Evolutionary conservation across 495 filamentous ascomycete species (phyloP).

Genomic region (Aspergillus leporis): DNA sequence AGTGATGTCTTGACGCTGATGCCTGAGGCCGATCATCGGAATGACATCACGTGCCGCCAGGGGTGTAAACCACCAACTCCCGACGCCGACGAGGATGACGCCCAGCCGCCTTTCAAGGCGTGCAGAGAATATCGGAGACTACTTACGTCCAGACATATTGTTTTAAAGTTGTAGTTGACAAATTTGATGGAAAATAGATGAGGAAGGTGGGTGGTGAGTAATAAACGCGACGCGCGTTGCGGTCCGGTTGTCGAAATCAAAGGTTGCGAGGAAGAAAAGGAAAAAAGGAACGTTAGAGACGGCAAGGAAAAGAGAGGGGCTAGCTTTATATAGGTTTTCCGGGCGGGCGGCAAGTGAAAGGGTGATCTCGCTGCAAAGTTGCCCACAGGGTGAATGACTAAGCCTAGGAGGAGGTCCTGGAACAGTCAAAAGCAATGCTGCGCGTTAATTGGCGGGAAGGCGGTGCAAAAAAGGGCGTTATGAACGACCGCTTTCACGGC

Average conservation of each 20-base stretch:
- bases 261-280: conserved; percentile 23
- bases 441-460: conserved; percentile 43
- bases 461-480: conserved; percentile 43
- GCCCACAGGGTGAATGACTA: conserved; percentile 30
- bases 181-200: conserved; percentile 33
- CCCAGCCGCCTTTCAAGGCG: conserved; percentile 7
- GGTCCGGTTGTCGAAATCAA: conserved; percentile 22
- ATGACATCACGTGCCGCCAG: conserved; percentile 20
- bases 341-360: conserved; percentile 28
- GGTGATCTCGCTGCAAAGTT: conserved; percentile 18
- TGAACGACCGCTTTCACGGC: conserved; percentile 44
- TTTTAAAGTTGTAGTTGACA: conserved; percentile 24
- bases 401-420: conserved; percentile 19
- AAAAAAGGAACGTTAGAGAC: conserved; percentile 13
- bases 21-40: too few species aligned
- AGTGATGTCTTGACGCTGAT: not conserved
- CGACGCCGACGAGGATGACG: not conserved
- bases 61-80: conserved; percentile 6
- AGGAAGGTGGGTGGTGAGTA: conserved; percentile 17
- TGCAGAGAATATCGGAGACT: conserved; percentile 20
- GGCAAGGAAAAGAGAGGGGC: conserved; percentile 17
- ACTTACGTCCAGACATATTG: conserved; percentile 98
- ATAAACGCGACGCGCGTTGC: conserved; percentile 19
- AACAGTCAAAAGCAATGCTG: conserved; percentile 29
- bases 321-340: conserved; percentile 36